These are phyloP conservation scores for Fraxinus xanthoxyloides DNA, from an alignment of 305 asterid species.

Conservation along the genomic window DNA sequence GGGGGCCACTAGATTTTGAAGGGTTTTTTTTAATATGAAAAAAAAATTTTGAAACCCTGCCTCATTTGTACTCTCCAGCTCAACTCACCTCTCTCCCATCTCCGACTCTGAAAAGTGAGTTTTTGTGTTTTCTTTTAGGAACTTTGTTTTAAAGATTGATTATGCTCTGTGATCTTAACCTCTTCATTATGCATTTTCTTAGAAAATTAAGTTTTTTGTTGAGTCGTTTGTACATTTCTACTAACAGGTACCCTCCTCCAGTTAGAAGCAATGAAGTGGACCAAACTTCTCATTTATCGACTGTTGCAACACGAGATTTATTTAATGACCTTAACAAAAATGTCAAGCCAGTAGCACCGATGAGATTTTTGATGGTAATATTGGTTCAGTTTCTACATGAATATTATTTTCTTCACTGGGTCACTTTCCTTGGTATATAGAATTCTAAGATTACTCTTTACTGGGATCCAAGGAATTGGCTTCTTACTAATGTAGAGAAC, in stretches of 20 bases:
- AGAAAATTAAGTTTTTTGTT: constrained; percentile 15
- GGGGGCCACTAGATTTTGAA: no score
- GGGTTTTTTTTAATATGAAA: no score
- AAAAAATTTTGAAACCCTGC: no score
- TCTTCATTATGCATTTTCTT: neutral
- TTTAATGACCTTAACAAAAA: constrained; percentile 83
- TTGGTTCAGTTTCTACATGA: neutral
- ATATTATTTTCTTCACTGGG: neutral
- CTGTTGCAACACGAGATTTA: constrained; percentile 87
- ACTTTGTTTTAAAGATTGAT: neutral
- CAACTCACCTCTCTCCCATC: no score
- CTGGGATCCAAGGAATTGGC: neutral
- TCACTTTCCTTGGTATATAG: constrained; percentile 16
- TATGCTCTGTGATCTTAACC: constrained; percentile 9
- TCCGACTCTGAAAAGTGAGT: no score
- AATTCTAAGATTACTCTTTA: neutral
- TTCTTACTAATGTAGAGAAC: neutral
- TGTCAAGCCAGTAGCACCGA: constrained; percentile 91
- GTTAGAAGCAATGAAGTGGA: constrained; percentile 66
- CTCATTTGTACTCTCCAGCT: no score
- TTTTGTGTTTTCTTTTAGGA: constrained; percentile 18
- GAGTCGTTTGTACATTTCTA: constrained; percentile 16
- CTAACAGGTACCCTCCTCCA: constrained; percentile 69
- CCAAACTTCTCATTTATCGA: constrained; percentile 75
- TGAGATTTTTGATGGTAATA: constrained; percentile 87